A percentile compares a stretch with the other conserved stretches of the same genome.
These are phyloP conservation scores for Coemansia brasiliensis DNA, from an alignment of 192 early-diverging fungal species.

Conservation along the genomic window DNA sequence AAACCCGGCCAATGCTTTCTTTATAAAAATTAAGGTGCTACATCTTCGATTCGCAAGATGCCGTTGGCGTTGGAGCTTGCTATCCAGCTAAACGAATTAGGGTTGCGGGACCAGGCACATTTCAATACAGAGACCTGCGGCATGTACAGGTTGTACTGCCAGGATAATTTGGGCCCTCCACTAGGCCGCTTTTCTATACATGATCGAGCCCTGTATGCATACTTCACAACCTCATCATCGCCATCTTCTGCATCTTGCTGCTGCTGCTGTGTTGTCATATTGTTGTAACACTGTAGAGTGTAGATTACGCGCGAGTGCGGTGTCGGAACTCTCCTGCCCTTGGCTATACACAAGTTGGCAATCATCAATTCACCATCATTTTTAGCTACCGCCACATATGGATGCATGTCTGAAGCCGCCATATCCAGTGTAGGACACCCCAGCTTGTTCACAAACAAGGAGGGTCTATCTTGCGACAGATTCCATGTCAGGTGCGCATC, in stretches of 20 bases:
- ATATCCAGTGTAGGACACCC: slow-evolving; percentile 4
- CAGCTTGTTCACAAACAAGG: background rate
- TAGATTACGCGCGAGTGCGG: slow-evolving; percentile 16
- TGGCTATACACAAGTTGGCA: slow-evolving; percentile 8
- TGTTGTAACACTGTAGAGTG: slow-evolving; percentile 8
- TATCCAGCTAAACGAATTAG: slow-evolving; percentile 25
- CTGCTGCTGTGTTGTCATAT: background rate
- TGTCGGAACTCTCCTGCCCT: background rate
- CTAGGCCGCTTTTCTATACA: background rate
- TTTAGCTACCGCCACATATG: slow-evolving; percentile 14
- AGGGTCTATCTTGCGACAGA: slow-evolving; percentile 1
- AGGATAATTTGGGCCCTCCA: background rate
- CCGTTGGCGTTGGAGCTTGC: slow-evolving; percentile 29
- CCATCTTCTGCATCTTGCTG: background rate
- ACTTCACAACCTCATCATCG: background rate
- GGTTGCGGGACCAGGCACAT: slow-evolving; percentile 41
- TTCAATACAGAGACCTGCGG: slow-evolving; percentile 27
- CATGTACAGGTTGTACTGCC: slow-evolving; percentile 8
- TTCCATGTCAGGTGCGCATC: slow-evolving; percentile 1
- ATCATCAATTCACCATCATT: slow-evolving; percentile 18
- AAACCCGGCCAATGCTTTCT: background rate
- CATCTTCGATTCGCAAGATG: slow-evolving; percentile 32
- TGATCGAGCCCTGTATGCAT: background rate
- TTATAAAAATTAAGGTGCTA: slow-evolving; percentile 6
- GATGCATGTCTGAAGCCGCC: slow-evolving; percentile 22